Base-by-base conservation (phyloP, 75 land plant genomes). In the Sequoiadendron giganteum region DNA sequence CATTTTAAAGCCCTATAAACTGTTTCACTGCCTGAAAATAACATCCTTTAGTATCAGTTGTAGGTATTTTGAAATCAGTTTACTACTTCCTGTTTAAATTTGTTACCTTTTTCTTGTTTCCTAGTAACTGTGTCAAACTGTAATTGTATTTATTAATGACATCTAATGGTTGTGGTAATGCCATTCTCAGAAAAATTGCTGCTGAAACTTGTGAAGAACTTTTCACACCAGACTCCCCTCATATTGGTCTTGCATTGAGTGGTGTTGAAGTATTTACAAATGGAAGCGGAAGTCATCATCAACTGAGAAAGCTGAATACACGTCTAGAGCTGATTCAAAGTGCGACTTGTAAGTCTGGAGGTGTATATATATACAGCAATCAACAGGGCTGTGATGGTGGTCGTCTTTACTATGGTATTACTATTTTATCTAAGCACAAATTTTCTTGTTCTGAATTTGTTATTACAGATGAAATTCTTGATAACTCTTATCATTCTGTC, bases 261-360 rank as follows among this genome's bases (percentile, higher is more conserved):
- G 99, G 99, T 38, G 97, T 97, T 84, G 99, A 98, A 86, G 94
- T 98, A 7, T 95, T 98, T 89, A 90, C 92, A 88, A 98, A 98
- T 93, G 99, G 97, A 11, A 98, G 99, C 93, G 99, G 99, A 89
- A 97, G 99, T 87, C 99, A 98, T 90, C 99, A 98, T 84, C 99
- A 98, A 87, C 88, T 97, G 49, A 91, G 99, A 86, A 98, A 98
- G 91, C 95, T 98, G 84, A 93, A 98, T 87, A 87, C 94, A 86
- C 94, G 99, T 38, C 88, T 98, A 28, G 95, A 94, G 88, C 88
- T 95, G 36, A 93, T 98, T 86, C 92, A 92, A 87, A 91, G 91
- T 88, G 99, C 97, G 47, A 98, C 99, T 36, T 92, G 85, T 87
- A 94, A 92, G 88, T 91, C 93, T 87, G 99, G 99, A 36, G 99